Evolutionary conservation across 495 filamentous ascomycete species (phyloP).

Genomic region (Daldinia decipiens): DNA sequence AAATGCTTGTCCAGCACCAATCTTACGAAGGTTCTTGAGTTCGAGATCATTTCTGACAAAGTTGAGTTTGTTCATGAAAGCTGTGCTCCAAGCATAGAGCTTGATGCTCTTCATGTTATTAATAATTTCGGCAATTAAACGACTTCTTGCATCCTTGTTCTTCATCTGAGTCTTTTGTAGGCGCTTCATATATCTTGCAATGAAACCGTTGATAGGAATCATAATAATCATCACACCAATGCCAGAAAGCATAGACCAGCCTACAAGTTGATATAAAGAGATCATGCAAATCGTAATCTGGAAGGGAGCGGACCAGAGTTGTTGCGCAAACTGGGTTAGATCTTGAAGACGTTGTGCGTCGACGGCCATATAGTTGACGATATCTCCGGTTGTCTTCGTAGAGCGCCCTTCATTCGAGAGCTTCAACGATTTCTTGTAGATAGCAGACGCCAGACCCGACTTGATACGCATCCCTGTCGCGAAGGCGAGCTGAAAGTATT

Average conservation of each 20-base stretch:
- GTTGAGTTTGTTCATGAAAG: conserved; percentile 97
- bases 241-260: conserved; percentile 95
- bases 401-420: conserved; percentile 93
- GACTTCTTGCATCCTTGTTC: conserved; percentile 94
- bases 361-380: conserved; percentile 99
- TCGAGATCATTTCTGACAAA: conserved; percentile 95
- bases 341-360: conserved; percentile 96
- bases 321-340: conserved; percentile 92
- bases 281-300: conserved; percentile 96
- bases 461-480: conserved; percentile 97
- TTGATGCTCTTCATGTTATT: conserved; percentile 99
- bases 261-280: conserved; percentile 93
- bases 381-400: conserved; percentile 94
- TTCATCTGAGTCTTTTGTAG: conserved; percentile 98
- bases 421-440: conserved; percentile 89
- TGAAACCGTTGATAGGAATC: conserved; percentile 95
- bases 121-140: conserved; percentile 95
- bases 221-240: conserved; percentile 96
- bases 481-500: conserved; percentile 96
- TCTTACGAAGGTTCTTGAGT: conserved; percentile 93
- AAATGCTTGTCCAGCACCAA: conserved; percentile 90
- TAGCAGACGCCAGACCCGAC: conserved; percentile 84
- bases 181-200: conserved; percentile 92
- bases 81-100: conserved; percentile 95
- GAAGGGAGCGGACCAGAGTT: conserved; percentile 95